phyloP scores from a whole-genome alignment of 1,139 yeast species.

The Wickerhamomyces sp. region DNA sequence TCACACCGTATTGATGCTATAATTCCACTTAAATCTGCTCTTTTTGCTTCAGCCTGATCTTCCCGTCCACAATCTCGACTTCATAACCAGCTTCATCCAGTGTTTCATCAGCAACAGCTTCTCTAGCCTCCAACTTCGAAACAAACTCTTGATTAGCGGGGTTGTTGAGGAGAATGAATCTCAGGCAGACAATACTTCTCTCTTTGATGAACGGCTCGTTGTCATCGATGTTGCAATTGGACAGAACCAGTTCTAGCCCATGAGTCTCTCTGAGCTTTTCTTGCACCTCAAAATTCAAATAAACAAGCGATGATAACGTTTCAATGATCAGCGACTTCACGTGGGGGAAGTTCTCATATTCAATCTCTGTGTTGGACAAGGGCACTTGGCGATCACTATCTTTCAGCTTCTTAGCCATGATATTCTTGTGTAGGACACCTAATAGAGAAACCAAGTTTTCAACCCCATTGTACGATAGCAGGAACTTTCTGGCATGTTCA shows the following conservation, averaged over 20 bases:
- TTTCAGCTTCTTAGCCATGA: conserved; percentile 25
- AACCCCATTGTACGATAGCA: conserved; percentile 47
- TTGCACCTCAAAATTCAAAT: conserved; percentile 51
- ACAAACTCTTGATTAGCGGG: conserved; percentile 69
- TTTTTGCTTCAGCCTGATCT: conserved; percentile 33
- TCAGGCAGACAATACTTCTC: conserved; percentile 72
- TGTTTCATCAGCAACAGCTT: conserved; percentile 44
- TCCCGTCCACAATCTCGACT: conserved; percentile 51
- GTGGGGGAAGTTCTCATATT: conserved; percentile 47
- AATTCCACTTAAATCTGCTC: not conserved
- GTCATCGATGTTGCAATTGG: conserved; percentile 81
- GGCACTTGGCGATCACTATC: conserved; percentile 14
- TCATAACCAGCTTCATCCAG: conserved; percentile 56
- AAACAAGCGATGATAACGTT: conserved; percentile 50
- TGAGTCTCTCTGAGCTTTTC: conserved; percentile 61
- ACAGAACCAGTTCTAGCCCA: conserved; percentile 67
- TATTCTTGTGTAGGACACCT: conserved; percentile 43
- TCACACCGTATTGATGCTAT: too few relatives aligned
- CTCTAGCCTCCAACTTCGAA: conserved; percentile 53
- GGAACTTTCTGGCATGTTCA: conserved; percentile 47
- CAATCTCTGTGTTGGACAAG: conserved; percentile 19
- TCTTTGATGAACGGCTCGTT: conserved; percentile 89
- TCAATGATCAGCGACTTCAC: conserved; percentile 59
- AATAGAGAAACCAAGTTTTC: conserved; percentile 41
- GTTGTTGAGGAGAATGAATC: conserved; percentile 62